Evolutionary conservation across 73 alveolate species (phyloP), one percentile per base, ranked within the genome.

Genomic region (Effrenium voratum): DNA sequence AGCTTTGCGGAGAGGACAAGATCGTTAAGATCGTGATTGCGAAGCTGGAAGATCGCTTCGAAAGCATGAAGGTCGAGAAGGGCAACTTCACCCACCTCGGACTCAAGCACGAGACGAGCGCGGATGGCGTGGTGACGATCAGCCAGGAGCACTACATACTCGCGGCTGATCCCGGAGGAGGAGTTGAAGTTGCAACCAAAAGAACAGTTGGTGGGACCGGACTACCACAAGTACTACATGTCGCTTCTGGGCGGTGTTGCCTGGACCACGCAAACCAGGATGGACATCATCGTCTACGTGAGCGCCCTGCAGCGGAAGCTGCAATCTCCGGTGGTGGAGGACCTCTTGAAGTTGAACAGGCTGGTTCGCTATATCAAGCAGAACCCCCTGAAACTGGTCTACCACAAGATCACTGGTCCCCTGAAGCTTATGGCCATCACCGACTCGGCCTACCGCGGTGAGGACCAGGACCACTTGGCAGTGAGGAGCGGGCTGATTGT

Each of bases 201-300:
- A 38, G 41, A 43, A 36, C 57, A 34, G 1, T 38, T 36, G 1
- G 81, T 85, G 40, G 81, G 40, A 4, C 63, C 52, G 3, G 55
- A 40, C 3, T 28, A 52, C 12, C 40, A 40, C 40, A 13, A 30
- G 0, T 60, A 57, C 34, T 85, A 38, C 52, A 38, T 34, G 46
- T 57, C 81, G 12, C 44, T 85, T 55, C 26, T 85, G 38, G 93
- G 93, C 24, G 93, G 93, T 5, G 63, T 86, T 32, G 94, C 94
- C 2, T 86, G 94, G 94, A 24, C 15, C 0, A 38, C 55, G 5
- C 94, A 86, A 45, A 86, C 93, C 1, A 26, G 93, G 19, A 40
- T 60, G 34, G 93, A 85, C 41, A 81, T 44, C 22, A 81, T 81
- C 36, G 68, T 85, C 3, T 85, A 38, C 50, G 52, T 85, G 15